Base-by-base conservation (phyloP, 2,329 filamentous ascomycete genomes). In the Hymenoscyphus occultus region DNA sequence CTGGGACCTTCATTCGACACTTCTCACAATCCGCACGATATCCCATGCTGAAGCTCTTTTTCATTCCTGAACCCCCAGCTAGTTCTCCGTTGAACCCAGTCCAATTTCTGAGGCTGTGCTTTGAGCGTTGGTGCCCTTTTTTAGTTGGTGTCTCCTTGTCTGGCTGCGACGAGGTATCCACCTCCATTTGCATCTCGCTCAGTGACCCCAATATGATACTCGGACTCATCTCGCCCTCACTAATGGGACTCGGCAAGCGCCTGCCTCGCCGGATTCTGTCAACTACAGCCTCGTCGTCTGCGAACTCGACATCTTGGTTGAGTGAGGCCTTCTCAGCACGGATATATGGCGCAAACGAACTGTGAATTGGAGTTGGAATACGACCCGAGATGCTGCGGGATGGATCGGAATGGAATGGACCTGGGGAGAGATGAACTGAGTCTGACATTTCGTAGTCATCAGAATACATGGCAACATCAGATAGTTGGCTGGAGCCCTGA, bases 11-110 rank as follows among this genome's bases (percentile, higher is more conserved):
- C 74, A 85, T 82, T 56, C 83, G 84, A 77, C 90, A 93, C 77
- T 92, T 92, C 67, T 92, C 90, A 74, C 90, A 93, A 76, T 92
- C 90, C 13, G 87, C 83, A 68, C 90, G 82, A 78, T 89, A 93
- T 60, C 90, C 90, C 85, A 93, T 92, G 72, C 89, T 90, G 75
- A 93, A 89, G 67, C 84, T 86, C 75, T 85, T 86, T 77, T 89
- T 90, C 83, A 86, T 86, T 69, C 85, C 84, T 12, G 64, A 63
- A 59, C 59, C 67, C 22, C 64, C 58, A 54, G 54, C 48, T 16
- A 67, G 59, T 31, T 70, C 70, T 22, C 65, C 67, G n/a, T 69
- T 69, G 58, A 66, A 67, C 7, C 71, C 73, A 19, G 72, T 73
- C 73, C 74, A 74, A 48, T 67, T 70, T 65, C 74, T 62, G 32